Conservation (phyloP, 768 basidiomycete genomes). For the Phaeolepiota aurea region DNA sequence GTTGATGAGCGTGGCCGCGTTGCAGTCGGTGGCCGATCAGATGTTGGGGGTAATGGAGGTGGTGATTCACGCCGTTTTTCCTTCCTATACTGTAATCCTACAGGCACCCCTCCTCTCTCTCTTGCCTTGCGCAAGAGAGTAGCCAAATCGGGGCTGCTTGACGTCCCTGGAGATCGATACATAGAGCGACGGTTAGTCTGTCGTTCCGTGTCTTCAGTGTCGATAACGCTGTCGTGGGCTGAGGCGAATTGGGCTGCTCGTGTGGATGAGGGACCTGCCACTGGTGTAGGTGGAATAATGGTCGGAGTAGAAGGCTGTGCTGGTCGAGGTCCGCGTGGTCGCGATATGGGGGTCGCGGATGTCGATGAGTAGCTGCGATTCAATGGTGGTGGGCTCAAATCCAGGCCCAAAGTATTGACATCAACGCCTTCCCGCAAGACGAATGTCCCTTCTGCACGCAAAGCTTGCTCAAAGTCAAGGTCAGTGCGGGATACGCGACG, state of each 20-base stretch:
- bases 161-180: conserved; percentile 83
- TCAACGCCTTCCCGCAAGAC: conserved; percentile 65
- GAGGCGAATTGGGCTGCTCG: conserved; percentile 41
- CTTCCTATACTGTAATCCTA: conserved; percentile 19
- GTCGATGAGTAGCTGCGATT: conserved; percentile 34
- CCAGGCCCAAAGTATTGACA: conserved; percentile 55
- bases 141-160: conserved; percentile 87
- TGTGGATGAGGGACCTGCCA: conserved; percentile 13
- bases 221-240: conserved; percentile 52
- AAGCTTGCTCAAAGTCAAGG: conserved; percentile 75
- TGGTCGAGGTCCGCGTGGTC: conserved; percentile 15
- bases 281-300: conserved; percentile 63
- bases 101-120: conserved; percentile 45
- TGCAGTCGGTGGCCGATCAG: conserved; percentile 18
- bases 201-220: conserved; percentile 60
- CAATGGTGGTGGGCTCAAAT: conserved; percentile 30
- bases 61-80: conserved; percentile 27
- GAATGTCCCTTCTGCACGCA: conserved; percentile 61
- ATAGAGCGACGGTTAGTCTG: conserved; percentile 76
- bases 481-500: conserved; percentile 66
- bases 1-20: conserved; percentile 36
- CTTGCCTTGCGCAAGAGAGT: conserved; percentile 81
- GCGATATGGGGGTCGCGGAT: conserved; percentile 20
- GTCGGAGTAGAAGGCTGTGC: conserved; percentile 51
- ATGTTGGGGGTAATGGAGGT: conserved; percentile 33